Evolutionary conservation across 2,329 filamentous ascomycete genomes (phyloP).

Genomic region (Zymoseptoria pseudotritici): DNA sequence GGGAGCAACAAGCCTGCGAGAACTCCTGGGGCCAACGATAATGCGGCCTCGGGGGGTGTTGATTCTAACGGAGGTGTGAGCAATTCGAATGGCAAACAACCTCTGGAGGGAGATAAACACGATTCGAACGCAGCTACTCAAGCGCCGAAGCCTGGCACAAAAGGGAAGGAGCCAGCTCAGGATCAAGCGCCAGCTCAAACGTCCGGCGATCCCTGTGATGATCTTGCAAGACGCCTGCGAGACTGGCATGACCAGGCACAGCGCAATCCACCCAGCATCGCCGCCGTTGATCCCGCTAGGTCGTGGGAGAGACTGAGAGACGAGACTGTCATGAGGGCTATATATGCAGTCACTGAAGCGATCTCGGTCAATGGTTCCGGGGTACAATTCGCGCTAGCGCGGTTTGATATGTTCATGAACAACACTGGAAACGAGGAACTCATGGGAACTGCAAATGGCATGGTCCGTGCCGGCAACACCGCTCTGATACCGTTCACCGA

Average conservation of each 20-base stretch:
- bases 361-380: neutral
- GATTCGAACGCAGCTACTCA: neutral
- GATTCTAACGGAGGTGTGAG: neutral
- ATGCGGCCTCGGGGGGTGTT: neutral
- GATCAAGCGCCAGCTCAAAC: neutral
- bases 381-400: neutral
- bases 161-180: neutral
- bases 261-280: slow-evolving; percentile 1
- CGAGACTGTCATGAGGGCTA: neutral
- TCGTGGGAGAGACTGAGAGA: too few relatives aligned
- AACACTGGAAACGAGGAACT: neutral
- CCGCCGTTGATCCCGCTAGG: neutral
- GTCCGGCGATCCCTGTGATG: neutral
- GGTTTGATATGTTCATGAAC: neutral
- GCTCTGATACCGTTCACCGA: neutral
- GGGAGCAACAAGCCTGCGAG: neutral
- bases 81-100: neutral
- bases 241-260: neutral
- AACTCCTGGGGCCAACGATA: too few relatives aligned
- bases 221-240: neutral
- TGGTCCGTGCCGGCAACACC: neutral
- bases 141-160: neutral
- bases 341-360: neutral
- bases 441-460: neutral
- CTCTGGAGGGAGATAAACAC: neutral